Base-by-base conservation (phyloP, 2,329 filamentous ascomycete species). In the Botrytis pseudocinerea region DNA sequence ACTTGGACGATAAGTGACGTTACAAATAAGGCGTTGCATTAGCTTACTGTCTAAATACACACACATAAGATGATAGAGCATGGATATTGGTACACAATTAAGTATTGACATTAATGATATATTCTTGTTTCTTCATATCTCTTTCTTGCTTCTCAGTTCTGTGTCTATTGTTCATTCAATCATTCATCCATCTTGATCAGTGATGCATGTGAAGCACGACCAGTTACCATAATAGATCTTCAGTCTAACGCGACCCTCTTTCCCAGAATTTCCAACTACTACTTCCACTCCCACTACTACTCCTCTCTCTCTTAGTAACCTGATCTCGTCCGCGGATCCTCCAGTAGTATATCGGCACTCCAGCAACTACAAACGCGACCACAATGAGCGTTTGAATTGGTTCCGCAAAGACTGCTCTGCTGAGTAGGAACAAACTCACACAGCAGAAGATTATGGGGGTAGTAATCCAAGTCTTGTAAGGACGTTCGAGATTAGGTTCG, bases 371-470 rank as follows among this genome's bases (percentile, higher is more conserved):
- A 79, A 98, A 99, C 0, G 85, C 91, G 9, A 98, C 85, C 12
- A 99, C 96, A 35, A 95, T 89, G 38, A 97, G 81, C 0, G 95
- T 97, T 85, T 99, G 95, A 69, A 97, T 78, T 7, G 96, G 96
- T 83, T 97, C 91, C 22, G 94, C 92, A 80, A 99, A 96, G 22
- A 98, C 90, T 5, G 95, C 94, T 69, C 96, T 87, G 80, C 91
- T 95, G 60, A 99, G 88, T 76, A 99, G 83, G 81, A 99, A 99
- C 76, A 99, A 82, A 81, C 93, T 97, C 57, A 99, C 96, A 80
- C 96, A 99, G 87, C 96, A 99, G 82, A 99, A 99, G 73, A 98
- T 95, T 76, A 99, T 95, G 18, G 96, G 96, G 3, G 96, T 99
- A 0, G 92, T 92, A 80, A 99, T 97, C 96, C 95, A 99, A 4